phyloP scores from a whole-genome alignment of 192 early-diverging fungal genomes.

The Linnemannia schmuckeri region DNA sequence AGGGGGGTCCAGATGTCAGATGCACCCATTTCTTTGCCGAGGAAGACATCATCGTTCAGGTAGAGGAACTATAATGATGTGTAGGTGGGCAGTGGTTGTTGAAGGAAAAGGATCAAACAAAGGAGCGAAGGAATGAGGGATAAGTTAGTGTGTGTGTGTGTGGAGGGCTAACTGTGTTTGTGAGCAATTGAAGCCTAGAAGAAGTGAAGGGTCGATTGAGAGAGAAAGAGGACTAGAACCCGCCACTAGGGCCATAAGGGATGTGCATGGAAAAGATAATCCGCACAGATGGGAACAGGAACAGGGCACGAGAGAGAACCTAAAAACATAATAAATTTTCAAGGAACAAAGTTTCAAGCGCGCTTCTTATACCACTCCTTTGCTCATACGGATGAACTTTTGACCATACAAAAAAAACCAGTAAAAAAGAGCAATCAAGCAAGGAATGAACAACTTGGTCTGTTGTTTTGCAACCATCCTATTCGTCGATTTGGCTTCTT shows the following conservation, averaged over 20 bases:
- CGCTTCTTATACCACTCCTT: neutral
- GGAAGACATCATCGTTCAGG: constrained; percentile 59
- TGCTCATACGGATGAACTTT: neutral
- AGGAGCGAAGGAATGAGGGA: neutral
- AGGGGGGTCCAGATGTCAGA: constrained; percentile 55
- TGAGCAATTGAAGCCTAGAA: neutral
- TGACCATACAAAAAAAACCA: neutral
- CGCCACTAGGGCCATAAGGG: too few species aligned
- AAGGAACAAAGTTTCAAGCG: constrained; percentile 3
- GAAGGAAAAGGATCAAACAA: constrained; percentile 2
- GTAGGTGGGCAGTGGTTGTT: neutral
- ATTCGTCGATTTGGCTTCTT: neutral
- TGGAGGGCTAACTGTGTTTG: neutral
- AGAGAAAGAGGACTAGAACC: too few species aligned
- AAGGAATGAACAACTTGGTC: neutral
- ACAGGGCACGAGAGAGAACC: neutral
- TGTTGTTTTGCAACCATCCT: neutral
- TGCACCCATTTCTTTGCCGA: constrained; percentile 12
- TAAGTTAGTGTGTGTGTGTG: neutral
- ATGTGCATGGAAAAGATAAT: too few species aligned
- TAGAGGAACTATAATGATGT: constrained; percentile 45
- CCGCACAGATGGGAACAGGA: neutral
- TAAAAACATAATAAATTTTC: neutral
- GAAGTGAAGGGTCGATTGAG: neutral
- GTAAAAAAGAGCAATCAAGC: neutral